These are phyloP conservation scores for Parmales sp. DNA, from an alignment of 108 stramenopile genomes.

Conservation along the genomic window DNA sequence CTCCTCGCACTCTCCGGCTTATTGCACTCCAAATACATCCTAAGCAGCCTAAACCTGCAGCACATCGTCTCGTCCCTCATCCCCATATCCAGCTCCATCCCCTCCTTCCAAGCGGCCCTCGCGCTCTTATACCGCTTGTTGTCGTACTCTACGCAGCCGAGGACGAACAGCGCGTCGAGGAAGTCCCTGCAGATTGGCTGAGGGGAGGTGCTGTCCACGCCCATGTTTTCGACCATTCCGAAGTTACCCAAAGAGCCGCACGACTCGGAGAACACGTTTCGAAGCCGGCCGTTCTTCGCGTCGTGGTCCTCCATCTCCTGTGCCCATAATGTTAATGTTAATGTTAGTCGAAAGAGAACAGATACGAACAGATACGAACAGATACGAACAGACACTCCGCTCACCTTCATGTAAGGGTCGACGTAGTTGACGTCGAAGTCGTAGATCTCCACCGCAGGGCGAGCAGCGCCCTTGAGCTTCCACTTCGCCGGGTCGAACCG, in stretches of 20 bases:
- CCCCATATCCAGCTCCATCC: conserved; percentile 50
- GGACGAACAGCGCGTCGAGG: conserved; percentile 58
- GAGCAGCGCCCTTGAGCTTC: conserved; percentile 76
- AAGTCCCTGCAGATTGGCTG: conserved; percentile 54
- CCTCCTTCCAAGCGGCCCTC: conserved; percentile 49
- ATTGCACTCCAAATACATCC: conserved; percentile 59
- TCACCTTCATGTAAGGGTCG: conserved; percentile 62
- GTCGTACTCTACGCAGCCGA: conserved; percentile 51
- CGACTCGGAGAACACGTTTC: conserved; percentile 50
- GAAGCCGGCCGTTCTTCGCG: conserved; percentile 35
- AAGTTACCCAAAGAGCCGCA: conserved; percentile 43
- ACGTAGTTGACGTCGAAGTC: conserved; percentile 78
- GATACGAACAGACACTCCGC: too few species aligned
- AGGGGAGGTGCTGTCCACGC: conserved; percentile 21
- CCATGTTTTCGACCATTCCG: neutral
- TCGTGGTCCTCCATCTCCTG: conserved; percentile 60
- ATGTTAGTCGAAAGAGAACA: too few species aligned
- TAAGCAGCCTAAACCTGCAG: conserved; percentile 54
- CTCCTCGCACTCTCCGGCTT: conserved; percentile 52
- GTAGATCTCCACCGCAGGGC: conserved; percentile 73
- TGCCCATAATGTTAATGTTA: too few species aligned
- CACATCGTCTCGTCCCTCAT: neutral
- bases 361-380: too few species aligned
- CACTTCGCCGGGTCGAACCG: conserved; percentile 30
- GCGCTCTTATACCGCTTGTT: conserved; percentile 57